Evolutionary conservation across 1,139 yeast species (phyloP).

Genomic region (Suhomyces chickasaworum): DNA sequence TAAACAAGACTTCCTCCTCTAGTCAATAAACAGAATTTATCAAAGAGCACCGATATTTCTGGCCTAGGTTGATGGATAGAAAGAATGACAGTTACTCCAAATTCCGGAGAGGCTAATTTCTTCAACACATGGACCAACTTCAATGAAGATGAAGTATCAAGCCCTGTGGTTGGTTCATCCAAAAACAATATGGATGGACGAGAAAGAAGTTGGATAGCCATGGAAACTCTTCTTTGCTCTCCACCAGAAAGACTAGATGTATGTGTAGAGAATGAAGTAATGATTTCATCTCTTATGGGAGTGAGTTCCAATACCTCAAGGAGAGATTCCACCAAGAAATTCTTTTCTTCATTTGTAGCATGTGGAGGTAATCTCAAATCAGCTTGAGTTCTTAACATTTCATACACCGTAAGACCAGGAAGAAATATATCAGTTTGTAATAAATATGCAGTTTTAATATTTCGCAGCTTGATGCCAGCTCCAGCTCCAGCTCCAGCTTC

Average conservation of each 20-base stretch:
- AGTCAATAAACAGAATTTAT: conserved; percentile 67
- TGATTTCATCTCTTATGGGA: conserved; percentile 60
- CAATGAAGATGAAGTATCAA: conserved; percentile 77
- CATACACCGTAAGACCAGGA: conserved; percentile 71
- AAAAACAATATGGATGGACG: conserved; percentile 76
- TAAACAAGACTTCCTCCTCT: conserved; percentile 65
- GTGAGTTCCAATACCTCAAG: conserved; percentile 61
- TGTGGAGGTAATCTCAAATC: conserved; percentile 58
- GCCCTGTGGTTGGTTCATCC: conserved; percentile 90
- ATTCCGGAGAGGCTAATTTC: conserved; percentile 44
- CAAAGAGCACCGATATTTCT: conserved; percentile 70
- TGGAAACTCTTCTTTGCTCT: conserved; percentile 74
- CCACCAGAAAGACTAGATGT: conserved; percentile 74
- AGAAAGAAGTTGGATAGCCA: conserved; percentile 75
- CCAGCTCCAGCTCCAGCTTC: no score
- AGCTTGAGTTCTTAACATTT: conserved; percentile 70
- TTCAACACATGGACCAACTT: conserved; percentile 64
- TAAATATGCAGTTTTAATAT: conserved; percentile 53
- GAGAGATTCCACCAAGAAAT: conserved; percentile 56
- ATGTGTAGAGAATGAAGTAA: conserved; percentile 49
- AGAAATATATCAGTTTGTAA: conserved; percentile 75
- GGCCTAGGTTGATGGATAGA: conserved; percentile 87
- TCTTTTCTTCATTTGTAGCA: conserved; percentile 44
- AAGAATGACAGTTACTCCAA: conserved; percentile 70
- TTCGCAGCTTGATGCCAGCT: background rate